Evolutionary conservation across 2,329 filamentous ascomycete genomes (phyloP), one percentile per base, ranked within the genome.

Genomic region (Sporothrix pseudoabietina): DNA sequence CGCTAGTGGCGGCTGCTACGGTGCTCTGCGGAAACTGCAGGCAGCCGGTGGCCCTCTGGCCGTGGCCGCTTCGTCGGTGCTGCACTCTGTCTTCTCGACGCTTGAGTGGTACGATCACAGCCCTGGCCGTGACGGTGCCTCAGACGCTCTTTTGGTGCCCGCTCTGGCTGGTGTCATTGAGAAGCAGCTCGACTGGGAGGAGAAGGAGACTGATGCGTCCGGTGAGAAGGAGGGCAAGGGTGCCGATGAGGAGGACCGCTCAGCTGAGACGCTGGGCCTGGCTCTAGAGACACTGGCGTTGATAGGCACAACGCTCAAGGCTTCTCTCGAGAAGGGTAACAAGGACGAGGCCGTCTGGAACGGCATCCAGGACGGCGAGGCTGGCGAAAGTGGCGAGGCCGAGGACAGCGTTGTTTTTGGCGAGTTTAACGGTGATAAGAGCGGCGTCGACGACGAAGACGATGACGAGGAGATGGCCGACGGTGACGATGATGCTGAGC

Each of bases 251-350:
- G 73, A 74, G 6, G 66, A 72, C 49, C 73, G 71, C 12, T 80
- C 19, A 77, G 76, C 30, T 8, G 86, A 88, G 75, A 83, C 85
- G 54, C 79, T 87, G 70, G 83, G 87, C 77, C 79, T 89, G 19
- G 88, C 88, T 3, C 81, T 92, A 0, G 88, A 91, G 79, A 87
- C 89, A 19, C 82, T 91, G 0, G 89, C 89, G 4, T 89, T 89
- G 7, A 91, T 92, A 65, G 89, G 88, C 57, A 90, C 88, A 2
- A 84, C 83, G 63, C 81, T 91, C 14, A 86, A 87, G 77, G 82
- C 85, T 47, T 84, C 85, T 6, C 78, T 87, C 57, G 84, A 85
- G 55, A 84, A 84, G 73, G 83, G 81, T 22, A 83, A 81, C 72
- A 81, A 80, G 19, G 79, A 79, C 32, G 80, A 81, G 41, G 81